A percentile compares a stretch with the other conserved stretches of the same genome.
Evolutionary conservation across 192 early-diverging fungal genomes (phyloP).

Genomic region (Podochytrium sp.): DNA sequence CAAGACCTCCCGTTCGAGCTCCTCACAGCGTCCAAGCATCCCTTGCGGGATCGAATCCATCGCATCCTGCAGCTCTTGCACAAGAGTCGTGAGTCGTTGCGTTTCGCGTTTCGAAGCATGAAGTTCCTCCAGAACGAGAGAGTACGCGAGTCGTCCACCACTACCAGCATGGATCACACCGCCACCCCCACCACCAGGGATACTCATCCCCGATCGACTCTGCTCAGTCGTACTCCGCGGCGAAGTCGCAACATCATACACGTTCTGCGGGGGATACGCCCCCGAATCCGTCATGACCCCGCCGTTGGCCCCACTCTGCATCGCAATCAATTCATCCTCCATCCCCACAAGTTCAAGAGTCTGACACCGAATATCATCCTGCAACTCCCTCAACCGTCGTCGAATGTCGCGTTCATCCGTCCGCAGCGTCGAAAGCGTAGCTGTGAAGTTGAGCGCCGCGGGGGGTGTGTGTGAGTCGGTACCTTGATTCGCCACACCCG

Average conservation of each 20-base stretch:
- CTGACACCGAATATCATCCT: conserved; percentile 54
- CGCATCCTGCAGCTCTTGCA: neutral
- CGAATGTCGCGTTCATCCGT: conserved; percentile 38
- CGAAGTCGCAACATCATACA: no score
- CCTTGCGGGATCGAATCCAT: no score
- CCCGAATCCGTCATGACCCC: no score
- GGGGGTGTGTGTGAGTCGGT: neutral
- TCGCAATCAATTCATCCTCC: conserved; percentile 10
- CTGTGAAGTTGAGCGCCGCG: neutral
- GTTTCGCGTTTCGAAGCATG: conserved; percentile 20
- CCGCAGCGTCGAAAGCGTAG: conserved; percentile 19
- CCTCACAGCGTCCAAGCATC: neutral
- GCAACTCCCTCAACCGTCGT: conserved; percentile 38
- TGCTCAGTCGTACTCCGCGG: no score
- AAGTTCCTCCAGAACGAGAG: conserved; percentile 9
- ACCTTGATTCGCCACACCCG: no score
- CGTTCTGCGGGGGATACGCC: no score
- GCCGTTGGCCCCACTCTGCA: no score
- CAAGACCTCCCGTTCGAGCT: neutral
- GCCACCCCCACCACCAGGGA: no score
- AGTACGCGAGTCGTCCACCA: neutral
- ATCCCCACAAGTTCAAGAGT: conserved; percentile 29
- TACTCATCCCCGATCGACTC: no score
- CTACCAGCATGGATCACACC: no score
- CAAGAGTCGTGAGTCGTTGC: conserved; percentile 20